Base-by-base conservation (phyloP, 192 early-diverging fungal species). In the Paraglomus occultum region DNA sequence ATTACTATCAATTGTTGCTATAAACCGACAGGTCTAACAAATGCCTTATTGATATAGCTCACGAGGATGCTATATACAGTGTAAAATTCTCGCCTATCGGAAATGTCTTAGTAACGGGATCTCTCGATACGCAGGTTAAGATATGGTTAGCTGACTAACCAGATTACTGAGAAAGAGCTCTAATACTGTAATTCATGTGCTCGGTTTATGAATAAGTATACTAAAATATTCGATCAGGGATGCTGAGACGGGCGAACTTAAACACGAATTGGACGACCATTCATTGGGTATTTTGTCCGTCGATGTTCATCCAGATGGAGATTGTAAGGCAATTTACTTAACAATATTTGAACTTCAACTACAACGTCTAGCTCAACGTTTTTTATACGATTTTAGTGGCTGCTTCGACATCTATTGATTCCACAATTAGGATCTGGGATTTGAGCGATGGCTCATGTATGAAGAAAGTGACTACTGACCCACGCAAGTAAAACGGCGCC, bases 11-110 rank as follows among this genome's bases (percentile, higher is more conserved):
- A 31, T 31, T 31, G 31, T 31, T 31, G 31, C 31, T 31, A 31
- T 31, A 2, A 31, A 31, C 31, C 1, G 31, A 31, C 3, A 31
- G 31, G 31, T 31, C 31, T 31, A 31, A 31, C n/a, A 31, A 31
- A 31, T 31, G 31, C 31, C 54, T 57, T 62, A 61, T 15, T 42
- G 17, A 17, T 43, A 47, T 73, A 91, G 92, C 92, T 1, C 92
- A 93, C 64, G 81, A 77, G 23, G 89, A 89, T 74, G 89, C 84
- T 44, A 89, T 94, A 57, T 93, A 89, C 90, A 64, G 79, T 52
- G 87, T 93, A 20, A 79, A 82, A 8, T 94, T 91, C 89, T 79
- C 85, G 43, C 77, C 75, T 51, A 64, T 76, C 17, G 75, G 82
- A 1, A 86, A 92, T 76, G 61, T 77, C 18, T 85, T 93, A 4